These are phyloP conservation scores for Lentinula sp. DNA, from an alignment of 768 basidiomycete species.

Conservation along the genomic window DNA sequence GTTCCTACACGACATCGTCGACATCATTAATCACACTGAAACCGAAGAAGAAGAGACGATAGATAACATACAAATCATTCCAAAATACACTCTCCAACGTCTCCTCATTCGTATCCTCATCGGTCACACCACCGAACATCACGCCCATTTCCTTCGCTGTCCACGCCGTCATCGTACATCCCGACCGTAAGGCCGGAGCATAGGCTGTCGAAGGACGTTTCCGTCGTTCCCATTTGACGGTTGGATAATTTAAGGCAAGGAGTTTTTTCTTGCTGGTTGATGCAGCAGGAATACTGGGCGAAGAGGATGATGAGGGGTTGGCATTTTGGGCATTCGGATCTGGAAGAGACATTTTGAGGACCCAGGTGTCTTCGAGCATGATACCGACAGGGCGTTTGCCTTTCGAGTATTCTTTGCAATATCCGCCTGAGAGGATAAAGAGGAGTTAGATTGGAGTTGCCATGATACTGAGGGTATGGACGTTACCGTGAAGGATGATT, in stretches of 20 bases:
- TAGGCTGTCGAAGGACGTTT: conserved; percentile 68
- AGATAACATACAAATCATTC: conserved; percentile 66
- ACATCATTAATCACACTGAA: neutral
- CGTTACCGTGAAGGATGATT: conserved; percentile 67
- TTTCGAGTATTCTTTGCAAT: conserved; percentile 85
- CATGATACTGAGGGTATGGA: neutral
- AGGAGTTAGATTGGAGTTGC: neutral
- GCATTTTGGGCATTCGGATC: neutral
- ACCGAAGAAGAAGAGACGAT: neutral
- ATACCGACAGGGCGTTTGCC: conserved; percentile 81
- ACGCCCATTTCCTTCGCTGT: conserved; percentile 59
- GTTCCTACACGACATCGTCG: conserved; percentile 38
- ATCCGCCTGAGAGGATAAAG: conserved; percentile 56
- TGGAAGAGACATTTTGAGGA: conserved; percentile 44
- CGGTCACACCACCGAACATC: conserved; percentile 83
- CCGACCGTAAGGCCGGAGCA: conserved; percentile 66
- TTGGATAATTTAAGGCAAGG: conserved; percentile 22
- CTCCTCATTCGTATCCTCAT: conserved; percentile 84
- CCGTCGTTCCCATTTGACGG: conserved; percentile 80
- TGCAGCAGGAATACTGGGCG: neutral
- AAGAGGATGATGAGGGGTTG: too few species aligned
- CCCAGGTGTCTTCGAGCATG: conserved; percentile 90
- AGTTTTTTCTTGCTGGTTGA: neutral
- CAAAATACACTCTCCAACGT: conserved; percentile 79
- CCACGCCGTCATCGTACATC: conserved; percentile 89